These are phyloP conservation scores for Chlorophyllum brunneum DNA, from an alignment of 768 basidiomycete species.

Conservation along the genomic window DNA sequence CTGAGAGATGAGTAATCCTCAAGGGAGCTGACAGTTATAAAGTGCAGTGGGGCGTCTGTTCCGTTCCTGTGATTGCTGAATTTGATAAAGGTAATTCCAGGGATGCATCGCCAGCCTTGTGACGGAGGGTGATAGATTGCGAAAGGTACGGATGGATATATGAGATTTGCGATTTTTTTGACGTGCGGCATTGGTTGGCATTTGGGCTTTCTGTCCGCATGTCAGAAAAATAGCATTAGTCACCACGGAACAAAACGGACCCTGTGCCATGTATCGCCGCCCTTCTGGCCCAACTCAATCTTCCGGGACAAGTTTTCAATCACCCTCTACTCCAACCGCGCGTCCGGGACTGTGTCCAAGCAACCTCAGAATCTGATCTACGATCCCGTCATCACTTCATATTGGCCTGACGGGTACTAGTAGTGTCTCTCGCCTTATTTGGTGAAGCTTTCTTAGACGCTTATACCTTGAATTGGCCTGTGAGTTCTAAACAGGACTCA, in stretches of 20 bases:
- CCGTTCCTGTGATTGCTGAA: neutral
- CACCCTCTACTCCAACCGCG: neutral
- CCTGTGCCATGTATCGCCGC: neutral
- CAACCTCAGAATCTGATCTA: conserved; percentile 2
- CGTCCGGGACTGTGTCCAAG: neutral
- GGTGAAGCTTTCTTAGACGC: neutral
- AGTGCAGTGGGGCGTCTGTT: neutral
- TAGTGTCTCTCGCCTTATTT: neutral
- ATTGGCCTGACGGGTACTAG: neutral
- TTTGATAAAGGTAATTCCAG: conserved; percentile 2
- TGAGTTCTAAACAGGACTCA: neutral
- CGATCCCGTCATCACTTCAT: neutral
- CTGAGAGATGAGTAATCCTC: no score
- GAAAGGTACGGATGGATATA: neutral
- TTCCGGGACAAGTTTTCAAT: neutral
- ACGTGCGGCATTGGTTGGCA: neutral
- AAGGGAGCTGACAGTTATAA: no score
- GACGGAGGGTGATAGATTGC: neutral
- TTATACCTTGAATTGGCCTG: neutral
- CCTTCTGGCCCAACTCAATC: conserved; percentile 1
- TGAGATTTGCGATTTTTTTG: neutral
- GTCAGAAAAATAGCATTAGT: conserved; percentile 1
- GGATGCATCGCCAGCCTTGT: neutral
- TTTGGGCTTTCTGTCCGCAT: neutral
- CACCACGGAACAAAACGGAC: conserved; percentile 7